Conservation (phyloP, 176 grass and related monocot genomes). For the Aegilops sharonensis region DNA sequence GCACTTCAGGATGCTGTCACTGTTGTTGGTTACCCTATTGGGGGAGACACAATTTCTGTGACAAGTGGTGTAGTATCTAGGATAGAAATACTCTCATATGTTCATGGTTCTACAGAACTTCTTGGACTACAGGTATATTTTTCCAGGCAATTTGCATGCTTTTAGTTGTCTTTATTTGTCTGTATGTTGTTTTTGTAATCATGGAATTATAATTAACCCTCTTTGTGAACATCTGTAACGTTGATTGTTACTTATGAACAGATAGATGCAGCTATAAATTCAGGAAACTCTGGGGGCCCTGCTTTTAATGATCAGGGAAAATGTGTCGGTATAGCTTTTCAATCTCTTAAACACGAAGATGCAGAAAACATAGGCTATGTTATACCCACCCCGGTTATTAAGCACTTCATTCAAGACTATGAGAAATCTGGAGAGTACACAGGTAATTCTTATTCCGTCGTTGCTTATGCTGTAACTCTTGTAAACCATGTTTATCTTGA, state of each 20-base stretch:
- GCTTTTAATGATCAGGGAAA: conserved; percentile 91
- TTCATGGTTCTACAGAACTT: conserved; percentile 97
- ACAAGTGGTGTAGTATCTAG: conserved; percentile 97
- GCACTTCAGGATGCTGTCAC: conserved; percentile 96
- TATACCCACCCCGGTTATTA: conserved; percentile 95
- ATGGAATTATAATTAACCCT: neutral
- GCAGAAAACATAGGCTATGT: conserved; percentile 98
- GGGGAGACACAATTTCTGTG: conserved; percentile 95
- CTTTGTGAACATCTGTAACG: neutral
- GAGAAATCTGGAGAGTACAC: conserved; percentile 87
- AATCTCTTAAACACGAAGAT: conserved; percentile 99
- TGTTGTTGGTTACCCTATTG: conserved; percentile 97
- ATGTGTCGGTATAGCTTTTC: conserved; percentile 97
- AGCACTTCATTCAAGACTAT: conserved; percentile 93
- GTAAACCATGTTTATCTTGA: conserved; percentile 14
- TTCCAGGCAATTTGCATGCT: conserved; percentile 15
- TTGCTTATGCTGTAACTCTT: conserved; percentile 4
- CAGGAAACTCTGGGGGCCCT: conserved; percentile 93
- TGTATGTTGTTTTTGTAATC: neutral
- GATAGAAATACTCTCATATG: conserved; percentile 98
- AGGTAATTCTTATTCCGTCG: conserved; percentile 39
- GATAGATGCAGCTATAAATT: conserved; percentile 99
- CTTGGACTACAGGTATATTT: conserved; percentile 83
- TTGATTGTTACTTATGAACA: conserved; percentile 45
- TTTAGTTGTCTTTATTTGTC: neutral